These are phyloP conservation scores for Heterobasidion annosum DNA, from an alignment of 1,284 basidiomycete genomes.

Conservation along the genomic window DNA sequence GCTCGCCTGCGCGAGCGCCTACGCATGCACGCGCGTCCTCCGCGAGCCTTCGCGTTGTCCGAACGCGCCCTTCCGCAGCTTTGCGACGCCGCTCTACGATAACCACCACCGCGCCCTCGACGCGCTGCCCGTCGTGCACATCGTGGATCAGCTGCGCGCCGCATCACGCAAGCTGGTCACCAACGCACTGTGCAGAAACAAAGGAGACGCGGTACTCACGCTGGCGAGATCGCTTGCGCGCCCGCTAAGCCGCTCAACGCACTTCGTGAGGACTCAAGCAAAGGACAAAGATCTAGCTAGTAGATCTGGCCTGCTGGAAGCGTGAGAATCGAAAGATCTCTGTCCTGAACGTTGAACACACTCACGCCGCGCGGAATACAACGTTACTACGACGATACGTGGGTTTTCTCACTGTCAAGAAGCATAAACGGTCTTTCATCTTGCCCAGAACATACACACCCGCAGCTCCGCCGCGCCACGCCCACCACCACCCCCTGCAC, in stretches of 20 bases:
- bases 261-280: conserved; percentile 18
- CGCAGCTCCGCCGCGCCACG: too few species aligned
- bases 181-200: not conserved
- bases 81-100: conserved; percentile 76
- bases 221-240: conserved; percentile 81
- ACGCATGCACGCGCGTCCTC: conserved; percentile 75
- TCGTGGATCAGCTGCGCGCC: conserved; percentile 72
- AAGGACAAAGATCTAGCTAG: too few species aligned
- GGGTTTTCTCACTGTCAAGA: too few species aligned
- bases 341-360: too few species aligned
- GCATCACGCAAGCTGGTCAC: not conserved
- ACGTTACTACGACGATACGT: too few species aligned
- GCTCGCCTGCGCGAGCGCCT: conserved; percentile 58
- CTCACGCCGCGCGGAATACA: too few species aligned
- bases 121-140: conserved; percentile 63
- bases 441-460: too few species aligned
- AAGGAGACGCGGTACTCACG: conserved; percentile 30
- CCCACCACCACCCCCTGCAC: too few species aligned
- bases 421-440: too few species aligned
- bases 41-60: conserved; percentile 61
- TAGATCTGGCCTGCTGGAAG: too few species aligned
- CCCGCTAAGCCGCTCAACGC: conserved; percentile 75
- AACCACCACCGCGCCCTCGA: conserved; percentile 83
- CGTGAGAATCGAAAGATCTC: too few species aligned
- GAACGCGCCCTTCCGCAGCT: conserved; percentile 87